A percentile compares a stretch with the other conserved stretches of the same genome.
Conservation (phyloP, 306 rosid species). For the Vachellia pachyceras region DNA sequence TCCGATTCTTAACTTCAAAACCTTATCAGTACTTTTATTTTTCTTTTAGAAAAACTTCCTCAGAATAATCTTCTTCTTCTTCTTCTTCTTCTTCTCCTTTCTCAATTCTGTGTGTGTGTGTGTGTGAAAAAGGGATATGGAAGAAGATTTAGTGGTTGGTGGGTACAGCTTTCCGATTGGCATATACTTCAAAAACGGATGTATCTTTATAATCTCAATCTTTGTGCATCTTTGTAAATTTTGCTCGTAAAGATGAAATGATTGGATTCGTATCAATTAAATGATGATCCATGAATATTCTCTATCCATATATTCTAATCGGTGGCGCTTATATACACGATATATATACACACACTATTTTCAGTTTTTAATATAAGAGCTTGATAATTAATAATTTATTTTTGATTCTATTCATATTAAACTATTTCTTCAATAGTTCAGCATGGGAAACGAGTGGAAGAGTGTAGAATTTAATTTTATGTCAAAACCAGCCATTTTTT, state of each 20-base stretch:
- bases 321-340: neutral
- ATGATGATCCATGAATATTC: slow-evolving; percentile 45
- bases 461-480: neutral
- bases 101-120: neutral
- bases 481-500: neutral
- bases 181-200: slow-evolving; percentile 32
- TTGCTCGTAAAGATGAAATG: slow-evolving; percentile 43
- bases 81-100: neutral
- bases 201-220: slow-evolving; percentile 35
- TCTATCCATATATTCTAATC: slow-evolving; percentile 17
- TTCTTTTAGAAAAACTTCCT: neutral
- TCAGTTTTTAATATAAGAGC: too few relatives aligned
- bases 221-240: slow-evolving; percentile 24
- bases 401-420: too few relatives aligned
- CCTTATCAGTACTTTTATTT: neutral
- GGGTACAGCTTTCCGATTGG: slow-evolving; percentile 46
- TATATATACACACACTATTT: too few relatives aligned
- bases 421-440: neutral
- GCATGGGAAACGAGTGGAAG: neutral
- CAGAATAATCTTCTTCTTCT: neutral
- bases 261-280: slow-evolving; percentile 36
- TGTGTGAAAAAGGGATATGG: neutral
- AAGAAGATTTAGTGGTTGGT: slow-evolving; percentile 22
- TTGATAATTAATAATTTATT: too few relatives aligned
- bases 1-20: neutral